Conservation (phyloP, 306 rosid species). For the Spatholobus suberectus region DNA sequence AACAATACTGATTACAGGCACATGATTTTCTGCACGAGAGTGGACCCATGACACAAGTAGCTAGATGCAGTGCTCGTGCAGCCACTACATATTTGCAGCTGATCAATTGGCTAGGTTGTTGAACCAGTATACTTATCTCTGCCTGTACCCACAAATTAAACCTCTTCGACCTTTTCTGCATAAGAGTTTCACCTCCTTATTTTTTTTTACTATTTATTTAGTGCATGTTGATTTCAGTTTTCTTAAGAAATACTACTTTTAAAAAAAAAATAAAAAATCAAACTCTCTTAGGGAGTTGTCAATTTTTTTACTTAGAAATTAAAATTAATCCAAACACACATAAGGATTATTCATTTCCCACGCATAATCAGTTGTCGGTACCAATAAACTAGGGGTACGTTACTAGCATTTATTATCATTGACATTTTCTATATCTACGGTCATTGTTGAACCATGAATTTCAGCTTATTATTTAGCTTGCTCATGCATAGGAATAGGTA, state of each 20-base stretch:
- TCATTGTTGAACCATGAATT: neutral
- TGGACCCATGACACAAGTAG: constrained; percentile 41
- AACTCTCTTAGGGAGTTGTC: neutral
- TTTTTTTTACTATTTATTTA: neutral
- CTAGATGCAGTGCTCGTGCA: constrained; percentile 2
- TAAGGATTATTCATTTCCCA: neutral
- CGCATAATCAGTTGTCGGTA: neutral
- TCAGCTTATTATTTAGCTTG: neutral
- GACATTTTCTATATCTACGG: neutral
- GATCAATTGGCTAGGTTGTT: neutral
- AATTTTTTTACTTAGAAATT: neutral
- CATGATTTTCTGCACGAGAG: constrained; percentile 36
- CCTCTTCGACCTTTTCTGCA: neutral
- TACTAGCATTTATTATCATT: neutral
- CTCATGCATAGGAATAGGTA: neutral
- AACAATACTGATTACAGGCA: constrained; percentile 33
- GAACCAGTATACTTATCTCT: constrained; percentile 11
- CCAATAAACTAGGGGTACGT: neutral
- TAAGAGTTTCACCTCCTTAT: neutral
- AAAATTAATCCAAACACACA: neutral
- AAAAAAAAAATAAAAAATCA: no score
- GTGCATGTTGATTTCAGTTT: neutral
- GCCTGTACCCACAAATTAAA: neutral
- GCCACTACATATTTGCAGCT: neutral
- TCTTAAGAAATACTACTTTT: neutral